phyloP scores from a whole-genome alignment of 2,329 filamentous ascomycete genomes.

The Xylogone sp. region DNA sequence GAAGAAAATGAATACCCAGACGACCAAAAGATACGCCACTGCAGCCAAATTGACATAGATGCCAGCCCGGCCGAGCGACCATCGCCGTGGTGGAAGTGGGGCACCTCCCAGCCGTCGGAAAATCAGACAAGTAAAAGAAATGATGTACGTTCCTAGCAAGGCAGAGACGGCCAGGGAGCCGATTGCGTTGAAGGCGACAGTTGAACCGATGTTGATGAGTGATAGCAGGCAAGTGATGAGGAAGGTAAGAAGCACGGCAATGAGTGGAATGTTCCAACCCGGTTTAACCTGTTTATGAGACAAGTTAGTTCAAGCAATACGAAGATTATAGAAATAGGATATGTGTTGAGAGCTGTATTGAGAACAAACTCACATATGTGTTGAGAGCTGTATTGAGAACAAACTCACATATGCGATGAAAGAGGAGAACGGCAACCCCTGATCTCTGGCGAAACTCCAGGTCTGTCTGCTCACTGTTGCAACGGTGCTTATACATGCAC shows the following conservation, averaged over 20 bases:
- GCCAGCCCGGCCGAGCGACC: conserved; percentile 38
- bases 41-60: conserved; percentile 37
- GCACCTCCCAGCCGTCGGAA: conserved; percentile 31
- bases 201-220: conserved; percentile 45
- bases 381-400: too few species aligned
- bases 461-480: conserved; percentile 30
- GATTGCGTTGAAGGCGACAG: conserved; percentile 47
- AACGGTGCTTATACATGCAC: conserved; percentile 31
- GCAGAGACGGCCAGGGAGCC: conserved; percentile 45
- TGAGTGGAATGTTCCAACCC: conserved; percentile 35
- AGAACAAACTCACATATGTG: too few species aligned
- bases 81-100: conserved; percentile 34
- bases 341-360: too few species aligned
- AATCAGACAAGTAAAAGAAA: conserved; percentile 39
- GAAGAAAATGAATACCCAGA: conserved; percentile 45
- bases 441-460: conserved; percentile 40
- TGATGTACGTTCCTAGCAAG: conserved; percentile 45
- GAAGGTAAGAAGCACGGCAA: conserved; percentile 21
- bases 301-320: too few species aligned
- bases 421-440: conserved; percentile 34
- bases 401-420: conserved; percentile 31
- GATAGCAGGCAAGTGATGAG: conserved; percentile 11
- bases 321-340: too few species aligned
- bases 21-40: conserved; percentile 37
- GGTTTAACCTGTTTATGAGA: conserved; percentile 21